These are phyloP conservation scores for Cladosporium sp. DNA, from an alignment of 2,329 filamentous ascomycete genomes.

Conservation along the genomic window DNA sequence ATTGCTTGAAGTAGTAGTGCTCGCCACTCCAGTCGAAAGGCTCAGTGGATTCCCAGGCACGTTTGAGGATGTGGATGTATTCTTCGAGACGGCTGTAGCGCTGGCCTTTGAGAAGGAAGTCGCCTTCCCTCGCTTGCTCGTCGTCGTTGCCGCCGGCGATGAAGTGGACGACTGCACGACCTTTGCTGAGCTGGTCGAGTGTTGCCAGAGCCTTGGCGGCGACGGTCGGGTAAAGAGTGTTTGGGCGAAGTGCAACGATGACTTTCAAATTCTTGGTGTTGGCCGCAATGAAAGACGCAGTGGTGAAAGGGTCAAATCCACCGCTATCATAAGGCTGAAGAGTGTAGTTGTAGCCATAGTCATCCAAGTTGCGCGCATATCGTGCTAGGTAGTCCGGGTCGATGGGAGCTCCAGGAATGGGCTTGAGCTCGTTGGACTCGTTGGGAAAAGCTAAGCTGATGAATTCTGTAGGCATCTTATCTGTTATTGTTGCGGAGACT, in stretches of 20 bases:
- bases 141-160: slow-evolving; percentile 62
- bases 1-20: slow-evolving; percentile 61
- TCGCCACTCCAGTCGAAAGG: slow-evolving; percentile 63
- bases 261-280: slow-evolving; percentile 61
- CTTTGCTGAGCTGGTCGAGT: slow-evolving; percentile 59
- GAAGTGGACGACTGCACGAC: slow-evolving; percentile 62
- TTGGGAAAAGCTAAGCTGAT: slow-evolving; percentile 61
- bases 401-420: slow-evolving; percentile 53
- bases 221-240: slow-evolving; percentile 63
- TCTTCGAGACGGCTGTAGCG: slow-evolving; percentile 61
- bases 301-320: slow-evolving; percentile 58
- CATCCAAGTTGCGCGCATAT: slow-evolving; percentile 59
- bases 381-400: slow-evolving; percentile 58
- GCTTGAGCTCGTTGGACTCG: slow-evolving; percentile 56
- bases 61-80: slow-evolving; percentile 61
- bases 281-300: slow-evolving; percentile 59
- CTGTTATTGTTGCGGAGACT: neutral
- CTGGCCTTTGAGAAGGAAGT: slow-evolving; percentile 59
- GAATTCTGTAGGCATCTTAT: slow-evolving; percentile 50
- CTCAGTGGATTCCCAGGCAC: slow-evolving; percentile 58
- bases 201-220: slow-evolving; percentile 63
- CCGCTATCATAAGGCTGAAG: slow-evolving; percentile 60
- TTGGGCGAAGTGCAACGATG: slow-evolving; percentile 62
- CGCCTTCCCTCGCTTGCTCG: slow-evolving; percentile 62
- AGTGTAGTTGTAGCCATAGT: slow-evolving; percentile 63